These are phyloP conservation scores for Medicago truncatula DNA, from an alignment of 306 rosid species.

Conservation along the genomic window MtrunA17r5.0-ANR NC_053045.1:31447001-31447500, in stretches of 20 bases:
- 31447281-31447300: constrained; percentile 69
- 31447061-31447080: constrained; percentile 31
- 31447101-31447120: constrained; percentile 78
- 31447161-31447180: constrained; percentile 71
- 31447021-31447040: constrained; percentile 22
- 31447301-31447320: constrained; percentile 55
- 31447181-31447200: constrained; percentile 76
- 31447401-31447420: constrained; percentile 94
- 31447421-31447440: constrained; percentile 47
- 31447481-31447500: constrained; percentile 30
- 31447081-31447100: constrained; percentile 49
- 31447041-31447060: constrained; percentile 22
- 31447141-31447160: constrained; percentile 85
- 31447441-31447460: constrained; percentile 33
- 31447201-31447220: constrained; percentile 40
- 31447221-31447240: constrained; percentile 23
- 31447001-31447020: constrained; percentile 14
- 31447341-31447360: constrained; percentile 76
- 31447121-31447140: constrained; percentile 85
- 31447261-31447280: constrained; percentile 47
- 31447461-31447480: constrained; percentile 16
- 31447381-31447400: constrained; percentile 83
- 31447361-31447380: constrained; percentile 77
- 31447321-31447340: constrained; percentile 76
- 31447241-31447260: constrained; percentile 23